Evolutionary conservation across 192 early-diverging fungal genomes (phyloP), one percentile per base, ranked within the genome.

Genomic region (Coemansia sp.): DNA sequence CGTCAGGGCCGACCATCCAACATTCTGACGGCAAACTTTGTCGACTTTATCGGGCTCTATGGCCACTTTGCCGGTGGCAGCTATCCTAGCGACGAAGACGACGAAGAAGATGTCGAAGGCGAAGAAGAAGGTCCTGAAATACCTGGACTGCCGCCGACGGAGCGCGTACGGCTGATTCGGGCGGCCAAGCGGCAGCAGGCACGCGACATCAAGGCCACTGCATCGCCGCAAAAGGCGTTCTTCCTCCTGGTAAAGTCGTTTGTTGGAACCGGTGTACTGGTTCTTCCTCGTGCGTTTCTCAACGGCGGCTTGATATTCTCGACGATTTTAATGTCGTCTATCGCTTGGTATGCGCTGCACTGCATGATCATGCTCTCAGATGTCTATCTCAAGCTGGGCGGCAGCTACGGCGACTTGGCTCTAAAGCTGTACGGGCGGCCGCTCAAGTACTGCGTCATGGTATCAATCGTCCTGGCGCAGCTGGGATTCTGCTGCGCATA

Each of bases 1-100:
- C 76, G 81, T 36, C 82, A 85, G 63, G 94, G 92, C 41, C 70
- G 79, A 27, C 71, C 70, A 16, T 80, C 70, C 59, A 90, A 92
- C 59, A 87, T 88, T 29, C 77, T 95, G 66, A 96, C 96, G 6
- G 73, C 88, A n/a, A 96, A 91, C 77, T 98, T 96, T 86, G 87
- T 96, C 35, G 96, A 98, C 73, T 97, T 96, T 70, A 86, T 98
- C 63, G 91, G 89, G 24, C 83, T 98, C 68, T 97, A 93, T 63
- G 94, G 94, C 53, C 95, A 93, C 73, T 98, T 95, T 85, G 96
- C 92, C 34, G 96, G 95, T 48, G 96, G 94, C 75, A 93, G 94
- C 62, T 87, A 91, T 62, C 93, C 92, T 19, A 91, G 92, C 36
- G 92, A 93, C 62, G 89, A 90, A 70, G 92, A 87, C 36, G 88